Evolutionary conservation across 306 rosid species (phyloP), one percentile per base, ranked within the genome.

Genomic region (Geum urbanum): DNA sequence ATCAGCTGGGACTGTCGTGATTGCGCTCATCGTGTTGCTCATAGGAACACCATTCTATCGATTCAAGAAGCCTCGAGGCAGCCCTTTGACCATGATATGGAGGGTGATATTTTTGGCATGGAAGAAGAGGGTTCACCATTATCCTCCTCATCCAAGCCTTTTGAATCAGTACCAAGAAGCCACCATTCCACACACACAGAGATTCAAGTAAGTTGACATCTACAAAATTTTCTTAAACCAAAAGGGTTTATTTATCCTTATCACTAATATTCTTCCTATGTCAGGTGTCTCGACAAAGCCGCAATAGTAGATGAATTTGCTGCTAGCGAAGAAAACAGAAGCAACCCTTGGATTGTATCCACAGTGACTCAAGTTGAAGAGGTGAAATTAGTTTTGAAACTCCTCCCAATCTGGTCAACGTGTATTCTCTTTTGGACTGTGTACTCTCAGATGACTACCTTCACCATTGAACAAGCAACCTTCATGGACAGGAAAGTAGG

Each of bases 391-490:
- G 95, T 91, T 46, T 47, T 94, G 41, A 87, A 83, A 79, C 92
- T 94, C 40, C 61, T 94, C 19, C 99, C 99, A 9, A 84, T 89
- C 52, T 94, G 99, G 99, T 87, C 99, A 4, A 91, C 99, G 44
- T 88, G 99, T 45, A 94, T 94, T 59, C 95, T 91, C 72, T 94
- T 94, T 47, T 94, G 99, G 99, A 91, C 99, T 8, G 44, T 91
- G 57, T 94, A 89, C 77, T 94, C 99, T 61, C 99, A 94, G 52
- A 94, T 89, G 91, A 89, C 84, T 18, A 94, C 99, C 19, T 94
- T 94, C 83, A 91, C 99, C 39, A 72, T 91, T n/a, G 99, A 91
- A 84, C 92, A 94, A 91, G 99, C 97, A 14, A 91, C 97, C 24
- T 80, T 83, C 88, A 94, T 94, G 99, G 64, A 91, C 60, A 63